Base-by-base conservation (phyloP, 2,329 filamentous ascomycete species). In the Teratosphaeria nubilosa region DNA sequence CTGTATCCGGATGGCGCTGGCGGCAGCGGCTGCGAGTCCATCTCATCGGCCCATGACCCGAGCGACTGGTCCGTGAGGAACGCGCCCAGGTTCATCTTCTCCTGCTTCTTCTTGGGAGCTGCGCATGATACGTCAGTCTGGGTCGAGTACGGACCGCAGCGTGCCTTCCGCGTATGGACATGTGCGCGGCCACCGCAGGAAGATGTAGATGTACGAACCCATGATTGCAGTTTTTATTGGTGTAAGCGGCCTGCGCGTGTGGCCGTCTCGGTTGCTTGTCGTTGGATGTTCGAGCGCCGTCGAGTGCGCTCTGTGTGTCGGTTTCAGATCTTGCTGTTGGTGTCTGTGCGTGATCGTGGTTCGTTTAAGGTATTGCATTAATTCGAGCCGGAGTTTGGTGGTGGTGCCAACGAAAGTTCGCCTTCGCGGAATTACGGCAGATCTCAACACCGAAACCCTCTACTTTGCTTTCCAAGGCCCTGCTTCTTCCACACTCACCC, bases 41-140 rank as follows among this genome's bases (percentile, higher is more conserved):
- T 96, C 75, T 99, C 94, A 78, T 99, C 95, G 70, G 94, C 94
- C 94, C 94, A 99, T 68, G 94, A 97, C 72, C 92, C 91, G 72
- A 86, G 81, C 70, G 82, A 86, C 77, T 90, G 83, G 76, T 96
- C 90, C 73, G 83, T 82, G 81, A 99, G 84, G 84, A 99, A 99
- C 78, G 90, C 89, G 82, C 90, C 90, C 74, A 97, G 86, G 81
- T 89, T 90, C 88, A 99, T 92, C 83, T 95, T 99, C 85, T 95
- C 87, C 76, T 85, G 82, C 78, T 95, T 87, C 80, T 90, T 88
- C 76, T 91, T 89, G 67, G 91, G 92, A 62, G 69, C 69, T 71
- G 55, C 58, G 57, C 20, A 48, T 37, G 3, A 54, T 22, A 50
- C 55, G 64, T 70, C 60, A 68, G 68, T 62, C 24, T 34, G 5